A percentile compares a stretch with the other conserved stretches of the same genome.
These are phyloP conservation scores for Lactifluus volemus DNA, from an alignment of 768 basidiomycete genomes.

Conservation along the genomic window DNA sequence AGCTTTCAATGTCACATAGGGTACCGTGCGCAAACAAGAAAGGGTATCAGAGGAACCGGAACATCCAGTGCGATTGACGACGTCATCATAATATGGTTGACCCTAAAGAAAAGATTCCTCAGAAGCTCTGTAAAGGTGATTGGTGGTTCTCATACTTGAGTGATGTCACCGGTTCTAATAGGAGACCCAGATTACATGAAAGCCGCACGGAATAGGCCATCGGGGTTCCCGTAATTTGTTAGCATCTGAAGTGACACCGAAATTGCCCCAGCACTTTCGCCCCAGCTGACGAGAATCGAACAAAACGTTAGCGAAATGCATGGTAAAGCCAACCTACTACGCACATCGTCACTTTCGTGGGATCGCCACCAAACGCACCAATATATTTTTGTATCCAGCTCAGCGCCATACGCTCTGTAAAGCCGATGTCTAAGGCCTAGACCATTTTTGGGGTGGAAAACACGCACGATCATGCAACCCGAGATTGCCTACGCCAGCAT, in stretches of 20 bases:
- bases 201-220: slow-evolving; percentile 28
- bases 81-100: slow-evolving; percentile 33
- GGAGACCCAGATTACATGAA: slow-evolving; percentile 28
- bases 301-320: background rate
- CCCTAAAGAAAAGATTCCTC: slow-evolving; percentile 4
- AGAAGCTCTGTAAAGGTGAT: background rate
- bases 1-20: slow-evolving; percentile 25
- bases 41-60: slow-evolving; percentile 13
- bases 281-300: background rate
- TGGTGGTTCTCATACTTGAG: slow-evolving; percentile 27
- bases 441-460: background rate
- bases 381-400: slow-evolving; percentile 63
- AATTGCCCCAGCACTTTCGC: slow-evolving; percentile 44
- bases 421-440: background rate
- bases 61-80: slow-evolving; percentile 34
- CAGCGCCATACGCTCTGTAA: slow-evolving; percentile 45
- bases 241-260: slow-evolving; percentile 36
- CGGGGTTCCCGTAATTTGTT: slow-evolving; percentile 29
- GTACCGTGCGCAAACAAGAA: slow-evolving; percentile 26
- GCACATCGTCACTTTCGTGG: too few relatives aligned
- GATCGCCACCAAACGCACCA: slow-evolving; percentile 36
- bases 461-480: too few relatives aligned
- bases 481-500: too few relatives aligned
- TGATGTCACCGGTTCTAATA: slow-evolving; percentile 25
- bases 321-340: slow-evolving; percentile 26